Evolutionary conservation across 2,329 filamentous ascomycete genomes (phyloP), one percentile per base, ranked within the genome.

Genomic region (Trichoderma pleuroti): DNA sequence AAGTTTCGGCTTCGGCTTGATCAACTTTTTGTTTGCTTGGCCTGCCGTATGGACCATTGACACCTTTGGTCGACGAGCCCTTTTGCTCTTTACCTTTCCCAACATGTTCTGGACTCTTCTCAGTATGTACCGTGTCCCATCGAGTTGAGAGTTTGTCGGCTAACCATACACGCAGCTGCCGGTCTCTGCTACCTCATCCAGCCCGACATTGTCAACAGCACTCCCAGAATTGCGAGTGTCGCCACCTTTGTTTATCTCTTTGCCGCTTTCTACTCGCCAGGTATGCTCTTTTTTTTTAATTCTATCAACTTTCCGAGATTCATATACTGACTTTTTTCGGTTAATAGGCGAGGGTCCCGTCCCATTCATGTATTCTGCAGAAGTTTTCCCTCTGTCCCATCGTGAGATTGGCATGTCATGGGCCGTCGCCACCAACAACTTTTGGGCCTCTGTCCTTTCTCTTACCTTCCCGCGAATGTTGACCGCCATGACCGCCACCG

Each of bases 301-400:
- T n/a, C n/a, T n/a, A n/a, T n/a, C n/a, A n/a, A n/a, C n/a, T n/a
- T n/a, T n/a, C n/a, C n/a, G n/a, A n/a, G n/a, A n/a, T n/a, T n/a
- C n/a, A n/a, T n/a, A n/a, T n/a, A n/a, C n/a, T n/a, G n/a, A n/a
- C n/a, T n/a, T n/a, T n/a, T n/a, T n/a, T n/a, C n/a, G n/a, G n/a
- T n/a, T n/a, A n/a, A n/a, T n/a, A n/a, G n/a, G 90, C n/a, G 89
- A 91, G 80, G 89, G 87, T 0, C 86, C 86, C 3, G 88, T 91
- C 12, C 88, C 88, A 0, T 91, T 90, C 77, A 86, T 86, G 12
- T 91, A 91, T 80, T 86, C 84, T 3, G 88, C 89, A 28, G 90
- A 91, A 76, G 88, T 91, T 2, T 91, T 88, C 77, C 90, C 90
- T 0, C 84, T 91, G 0, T 88, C 87, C 4, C 89, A 91, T 77